Percentiles rank a stretch among this genome's conserved stretches.
phyloP scores from a whole-genome alignment of 352 stramenopile genomes.

The Phytophthora foliorum region DNA sequence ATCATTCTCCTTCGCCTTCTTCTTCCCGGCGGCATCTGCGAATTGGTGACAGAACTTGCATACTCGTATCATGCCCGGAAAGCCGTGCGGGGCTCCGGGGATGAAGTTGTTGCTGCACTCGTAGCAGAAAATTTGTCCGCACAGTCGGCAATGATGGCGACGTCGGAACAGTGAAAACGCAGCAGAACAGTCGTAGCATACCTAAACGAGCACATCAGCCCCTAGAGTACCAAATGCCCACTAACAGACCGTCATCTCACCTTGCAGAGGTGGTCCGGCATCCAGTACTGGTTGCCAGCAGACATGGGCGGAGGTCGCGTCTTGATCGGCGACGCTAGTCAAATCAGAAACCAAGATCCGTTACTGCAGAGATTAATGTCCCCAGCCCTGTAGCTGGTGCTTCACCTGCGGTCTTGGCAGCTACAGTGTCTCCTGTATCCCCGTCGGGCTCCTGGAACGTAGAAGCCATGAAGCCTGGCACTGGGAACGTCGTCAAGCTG shows the following conservation, averaged over 20 bases:
- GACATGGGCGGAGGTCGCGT: slow-evolving; percentile 48
- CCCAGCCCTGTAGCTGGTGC: neutral
- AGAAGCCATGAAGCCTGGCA: slow-evolving; percentile 64
- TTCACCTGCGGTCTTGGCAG: slow-evolving; percentile 13
- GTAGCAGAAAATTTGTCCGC: slow-evolving; percentile 89
- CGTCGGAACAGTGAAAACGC: slow-evolving; percentile 87
- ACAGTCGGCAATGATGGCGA: slow-evolving; percentile 89
- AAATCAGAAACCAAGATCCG: neutral
- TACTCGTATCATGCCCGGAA: slow-evolving; percentile 67
- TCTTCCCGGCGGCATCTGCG: slow-evolving; percentile 50
- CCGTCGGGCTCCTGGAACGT: slow-evolving; percentile 50
- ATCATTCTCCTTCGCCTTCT: slow-evolving; percentile 33
- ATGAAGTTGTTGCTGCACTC: slow-evolving; percentile 86
- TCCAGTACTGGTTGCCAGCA: slow-evolving; percentile 80
- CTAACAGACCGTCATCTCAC: slow-evolving; percentile 31
- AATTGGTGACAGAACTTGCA: slow-evolving; percentile 82
- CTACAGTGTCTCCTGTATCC: neutral
- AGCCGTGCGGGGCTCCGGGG: slow-evolving; percentile 64
- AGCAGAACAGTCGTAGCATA: slow-evolving; percentile 85
- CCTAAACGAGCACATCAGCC: slow-evolving; percentile 38
- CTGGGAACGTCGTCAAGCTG: slow-evolving; percentile 77
- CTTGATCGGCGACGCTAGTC: slow-evolving; percentile 38
- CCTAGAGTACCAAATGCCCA: neutral
- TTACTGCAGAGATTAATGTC: neutral
- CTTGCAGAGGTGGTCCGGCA: slow-evolving; percentile 89